A percentile compares a stretch with the other conserved stretches of the same genome.
Evolutionary conservation across 805 yeast species (phyloP).

Genomic region (Teunomyces barrocoloradensis): DNA sequence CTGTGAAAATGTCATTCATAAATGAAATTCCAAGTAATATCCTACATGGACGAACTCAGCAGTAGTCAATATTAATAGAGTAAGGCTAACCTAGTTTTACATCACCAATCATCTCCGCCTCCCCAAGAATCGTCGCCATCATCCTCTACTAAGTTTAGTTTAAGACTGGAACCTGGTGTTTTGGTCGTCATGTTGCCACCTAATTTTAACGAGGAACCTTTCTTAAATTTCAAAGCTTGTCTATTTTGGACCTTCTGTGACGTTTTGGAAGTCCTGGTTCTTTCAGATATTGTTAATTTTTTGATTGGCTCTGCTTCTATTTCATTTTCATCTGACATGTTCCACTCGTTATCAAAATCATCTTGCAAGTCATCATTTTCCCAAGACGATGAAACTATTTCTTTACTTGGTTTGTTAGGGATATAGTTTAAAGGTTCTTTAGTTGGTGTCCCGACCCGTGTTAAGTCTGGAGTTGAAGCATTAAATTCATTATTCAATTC

Average conservation of each 20-base stretch:
- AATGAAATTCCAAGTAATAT: neutral
- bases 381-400: constrained; percentile 7
- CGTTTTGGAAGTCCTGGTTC: neutral
- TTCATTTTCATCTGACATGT: constrained; percentile 12
- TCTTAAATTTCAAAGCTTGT: constrained; percentile 8
- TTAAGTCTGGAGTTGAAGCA: constrained; percentile 36
- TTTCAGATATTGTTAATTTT: constrained; percentile 1
- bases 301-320: constrained; percentile 6
- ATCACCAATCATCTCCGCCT: constrained; percentile 11
- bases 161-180: constrained; percentile 23
- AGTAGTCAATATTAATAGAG: too few relatives aligned
- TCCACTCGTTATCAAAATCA: constrained; percentile 22
- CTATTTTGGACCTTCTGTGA: constrained; percentile 2
- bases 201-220: constrained; percentile 19
- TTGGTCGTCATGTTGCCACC: constrained; percentile 14
- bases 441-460: constrained; percentile 27
- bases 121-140: constrained; percentile 36
- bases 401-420: neutral
- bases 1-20: neutral
- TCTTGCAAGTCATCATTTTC: constrained; percentile 18
- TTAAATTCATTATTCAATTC: constrained; percentile 36
- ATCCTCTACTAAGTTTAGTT: constrained; percentile 20
- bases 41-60: too few relatives aligned
- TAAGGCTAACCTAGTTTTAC: neutral
- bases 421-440: constrained; percentile 7